Evolutionary conservation across 495 filamentous ascomycete species (phyloP), one percentile per base, ranked within the genome.

Genomic region (Aspergillus heteromorphus): DNA sequence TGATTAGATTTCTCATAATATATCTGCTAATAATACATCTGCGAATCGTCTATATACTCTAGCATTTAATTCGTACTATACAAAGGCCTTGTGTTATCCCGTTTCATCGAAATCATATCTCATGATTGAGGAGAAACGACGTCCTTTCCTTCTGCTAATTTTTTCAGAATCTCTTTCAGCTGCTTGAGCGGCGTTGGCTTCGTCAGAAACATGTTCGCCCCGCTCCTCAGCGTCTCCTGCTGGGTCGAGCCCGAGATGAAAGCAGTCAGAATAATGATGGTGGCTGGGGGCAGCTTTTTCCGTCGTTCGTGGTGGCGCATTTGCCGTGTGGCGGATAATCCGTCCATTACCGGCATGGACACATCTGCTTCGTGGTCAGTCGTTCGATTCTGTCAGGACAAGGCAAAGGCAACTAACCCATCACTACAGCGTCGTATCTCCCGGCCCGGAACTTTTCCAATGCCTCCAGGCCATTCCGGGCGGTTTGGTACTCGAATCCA

Each of bases 281-380:
- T 71, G 8, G 73, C 71, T 0, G 69, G 71, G 4, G 27, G n/a
- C 11, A 45, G 51, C 11, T 53, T 41, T 2, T 58, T 29, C 1
- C 17, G 34, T 34, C 57, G 59, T 64, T 87, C 84, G 45, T 81
- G 73, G 14, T 69, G 64, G 14, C 83, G 69, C 53, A 87, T 85
- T 21, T 73, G 68, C 4, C 77, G 72, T 3, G 83, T 82, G 4
- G 82, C 75, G 45, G 80, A 77, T n/a, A 86, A 70, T 13, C 83
- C 83, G 48, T 85, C 80, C 70, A 87, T 82, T 0, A 84, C 59
- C 0, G 85, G 85, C 85, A 88, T 87, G 41, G 79, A 80, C 31
- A 87, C 79, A 49, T 85, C 81, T 77, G 61, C 2, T 8, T 5
- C 27, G 2, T 20, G 11, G 27, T 53, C 52, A 60, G 25, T 38